Percentiles rank a stretch among this genome's conserved stretches.
phyloP scores from a whole-genome alignment of 2,329 filamentous ascomycete species.

The Diaporthe citri region DNA sequence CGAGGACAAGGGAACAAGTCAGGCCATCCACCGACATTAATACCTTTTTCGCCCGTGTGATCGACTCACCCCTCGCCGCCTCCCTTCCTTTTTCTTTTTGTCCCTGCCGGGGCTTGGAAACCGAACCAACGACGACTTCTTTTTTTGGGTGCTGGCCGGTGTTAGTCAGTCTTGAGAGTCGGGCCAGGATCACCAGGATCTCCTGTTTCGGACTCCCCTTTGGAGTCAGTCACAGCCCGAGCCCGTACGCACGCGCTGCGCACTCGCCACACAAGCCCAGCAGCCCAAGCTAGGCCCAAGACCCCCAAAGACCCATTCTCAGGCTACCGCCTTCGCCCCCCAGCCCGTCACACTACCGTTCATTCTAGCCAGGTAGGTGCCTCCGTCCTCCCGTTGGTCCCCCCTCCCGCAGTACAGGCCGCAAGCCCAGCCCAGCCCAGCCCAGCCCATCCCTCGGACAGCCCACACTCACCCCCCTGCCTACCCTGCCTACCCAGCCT shows the following conservation, averaged over 20 bases:
- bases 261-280: constrained; percentile 29
- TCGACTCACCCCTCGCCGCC: constrained; percentile 31
- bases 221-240: constrained; percentile 33
- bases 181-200: constrained; percentile 32
- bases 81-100: constrained; percentile 7
- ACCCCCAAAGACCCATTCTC: constrained; percentile 45
- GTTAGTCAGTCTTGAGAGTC: constrained; percentile 34
- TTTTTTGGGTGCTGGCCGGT: constrained; percentile 33
- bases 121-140: constrained; percentile 20
- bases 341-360: constrained; percentile 47
- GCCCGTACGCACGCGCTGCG: constrained; percentile 17
- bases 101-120: constrained; percentile 25
- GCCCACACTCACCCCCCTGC: constrained; percentile 20
- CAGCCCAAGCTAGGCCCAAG: constrained; percentile 45
- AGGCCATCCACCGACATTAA: constrained; percentile 39
- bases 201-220: constrained; percentile 39
- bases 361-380: constrained; percentile 33
- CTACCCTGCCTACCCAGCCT: constrained; percentile 21
- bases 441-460: constrained; percentile 27
- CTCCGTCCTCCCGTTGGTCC: constrained; percentile 29
- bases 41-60: constrained; percentile 18
- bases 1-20: constrained; percentile 46
- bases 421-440: constrained; percentile 36
- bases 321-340: constrained; percentile 46
- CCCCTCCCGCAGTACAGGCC: constrained; percentile 14